Evolutionary conservation across 2,329 filamentous ascomycete species (phyloP), one percentile per base, ranked within the genome.

Genomic region (Colletotrichum melonis): DNA sequence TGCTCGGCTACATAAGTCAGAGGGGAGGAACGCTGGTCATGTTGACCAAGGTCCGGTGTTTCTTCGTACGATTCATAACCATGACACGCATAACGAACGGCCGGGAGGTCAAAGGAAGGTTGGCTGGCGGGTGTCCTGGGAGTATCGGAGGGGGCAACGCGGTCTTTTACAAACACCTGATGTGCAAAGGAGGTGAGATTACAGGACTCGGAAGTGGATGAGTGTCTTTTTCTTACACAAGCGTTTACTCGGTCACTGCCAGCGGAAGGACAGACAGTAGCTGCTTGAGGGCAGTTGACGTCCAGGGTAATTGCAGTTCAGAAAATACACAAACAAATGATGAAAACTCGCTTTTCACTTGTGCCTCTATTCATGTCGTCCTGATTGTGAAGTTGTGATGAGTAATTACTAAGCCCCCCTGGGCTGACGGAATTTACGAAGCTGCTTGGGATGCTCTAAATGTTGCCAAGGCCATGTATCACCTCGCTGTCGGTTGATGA

Each of bases 281-380:
- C 32, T 62, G 63, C 69, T 67, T 60, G 32, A 49, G 56, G 64
- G 57, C 69, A 38, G 49, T 52, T 49, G 24, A 49, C 26, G 56
- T 62, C 69, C 62, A 57, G 32, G 35, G 58, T 72, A 63, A 74
- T 72, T 71, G 72, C 72, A 63, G 63, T 68, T 74, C 72, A 74
- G 58, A 73, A 68, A 74, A 74, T 58, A 63, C 60, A 73, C 63
- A 74, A 74, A 74, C 72, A 74, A 74, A 74, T 58, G 38, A 73
- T 64, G 57, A 74, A 74, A 74, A 63, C 32, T 55, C 64, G 12
- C 38, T 14, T 59, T 9, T 35, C 24, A 67, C 38, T 16, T 12
- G 19, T 32, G 52, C 24, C 32, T 19, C 16, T 16, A 7, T 3
- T 8, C 2, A 42, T 8, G 5, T 42, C 5, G 16, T 42, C 14